Percentiles rank a stretch among this genome's conserved stretches.
phyloP scores from a whole-genome alignment of 164 flowering plant species.

The Pachysandra terminalis region DNA sequence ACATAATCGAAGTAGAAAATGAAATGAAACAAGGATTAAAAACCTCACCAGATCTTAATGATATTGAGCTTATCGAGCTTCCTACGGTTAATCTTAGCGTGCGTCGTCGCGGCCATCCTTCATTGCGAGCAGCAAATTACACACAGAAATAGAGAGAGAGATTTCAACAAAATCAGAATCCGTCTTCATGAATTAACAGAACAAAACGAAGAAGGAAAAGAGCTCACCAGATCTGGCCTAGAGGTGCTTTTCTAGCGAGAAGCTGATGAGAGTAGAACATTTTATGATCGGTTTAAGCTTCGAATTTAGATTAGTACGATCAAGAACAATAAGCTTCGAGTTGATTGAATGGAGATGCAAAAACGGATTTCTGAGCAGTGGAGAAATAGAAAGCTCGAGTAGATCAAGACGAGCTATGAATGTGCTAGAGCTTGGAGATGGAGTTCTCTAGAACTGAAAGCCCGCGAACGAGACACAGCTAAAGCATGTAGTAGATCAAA shows the following conservation, averaged over 20 bases:
- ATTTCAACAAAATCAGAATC: neutral
- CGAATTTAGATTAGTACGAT: neutral
- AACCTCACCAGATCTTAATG: slow-evolving; percentile 64
- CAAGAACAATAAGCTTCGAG: neutral
- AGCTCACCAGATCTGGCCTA: slow-evolving; percentile 93
- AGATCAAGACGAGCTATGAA: neutral
- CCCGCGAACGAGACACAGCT: neutral
- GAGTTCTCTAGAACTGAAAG: neutral
- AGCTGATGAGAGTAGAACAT: slow-evolving; percentile 98
- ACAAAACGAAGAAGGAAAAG: neutral
- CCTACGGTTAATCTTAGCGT: slow-evolving; percentile 71
- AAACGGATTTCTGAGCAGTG: neutral
- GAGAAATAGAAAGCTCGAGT: neutral
- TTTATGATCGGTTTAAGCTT: neutral
- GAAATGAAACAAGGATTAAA: neutral
- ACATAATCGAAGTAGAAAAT: neutral
- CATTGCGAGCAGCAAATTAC: neutral
- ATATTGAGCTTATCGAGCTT: slow-evolving; percentile 72
- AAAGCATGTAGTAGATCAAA: no score
- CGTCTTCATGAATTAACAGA: neutral
- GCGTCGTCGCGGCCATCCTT: slow-evolving; percentile 97
- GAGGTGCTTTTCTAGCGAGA: slow-evolving; percentile 86
- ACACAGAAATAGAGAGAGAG: neutral
- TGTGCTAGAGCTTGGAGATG: neutral
- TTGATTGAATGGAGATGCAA: neutral